Evolutionary conservation across 202 grass and related monocot species (phyloP).

Genomic region (Cymbopogon flexuosus): DNA sequence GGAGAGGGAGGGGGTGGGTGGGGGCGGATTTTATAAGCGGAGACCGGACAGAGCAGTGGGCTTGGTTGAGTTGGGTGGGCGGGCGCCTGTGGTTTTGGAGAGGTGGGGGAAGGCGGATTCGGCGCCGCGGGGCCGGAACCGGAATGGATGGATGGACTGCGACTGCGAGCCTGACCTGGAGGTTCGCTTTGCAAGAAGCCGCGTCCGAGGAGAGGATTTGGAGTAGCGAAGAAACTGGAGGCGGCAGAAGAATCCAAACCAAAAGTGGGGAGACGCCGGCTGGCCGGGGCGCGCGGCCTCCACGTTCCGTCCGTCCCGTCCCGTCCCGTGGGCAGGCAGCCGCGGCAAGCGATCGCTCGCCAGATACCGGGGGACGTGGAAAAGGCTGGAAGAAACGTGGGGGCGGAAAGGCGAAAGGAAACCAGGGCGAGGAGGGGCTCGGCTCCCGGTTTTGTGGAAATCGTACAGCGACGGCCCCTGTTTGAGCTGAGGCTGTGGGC

Average conservation of each 20-base stretch:
- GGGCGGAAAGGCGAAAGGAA: neutral
- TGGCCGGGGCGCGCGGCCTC: constrained; percentile 22
- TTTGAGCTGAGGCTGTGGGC: constrained; percentile 24
- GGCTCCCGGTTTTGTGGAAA: constrained; percentile 46
- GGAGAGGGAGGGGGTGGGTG: neutral
- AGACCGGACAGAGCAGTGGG: neutral
- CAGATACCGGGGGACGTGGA: neutral
- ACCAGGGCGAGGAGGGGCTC: too few relatives aligned
- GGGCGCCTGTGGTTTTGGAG: constrained; percentile 36
- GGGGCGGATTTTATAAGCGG: constrained; percentile 23
- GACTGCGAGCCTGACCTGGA: too few relatives aligned
- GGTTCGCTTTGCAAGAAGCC: neutral
- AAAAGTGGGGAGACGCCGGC: neutral
- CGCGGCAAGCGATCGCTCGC: too few relatives aligned
- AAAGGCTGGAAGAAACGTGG: neutral
- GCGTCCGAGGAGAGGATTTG: constrained; percentile 14
- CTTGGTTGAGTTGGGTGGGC: neutral
- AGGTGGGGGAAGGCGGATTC: constrained; percentile 25
- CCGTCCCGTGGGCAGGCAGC: neutral
- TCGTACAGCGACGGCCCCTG: constrained; percentile 29
- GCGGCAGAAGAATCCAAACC: constrained; percentile 9
- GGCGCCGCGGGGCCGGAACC: constrained; percentile 10
- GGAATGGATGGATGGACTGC: too few relatives aligned
- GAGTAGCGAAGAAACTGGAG: constrained; percentile 20
- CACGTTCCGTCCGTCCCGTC: neutral